Evolutionary conservation across 2,329 filamentous ascomycete genomes (phyloP).

Genomic region (Zasmidium citrigriseum): DNA sequence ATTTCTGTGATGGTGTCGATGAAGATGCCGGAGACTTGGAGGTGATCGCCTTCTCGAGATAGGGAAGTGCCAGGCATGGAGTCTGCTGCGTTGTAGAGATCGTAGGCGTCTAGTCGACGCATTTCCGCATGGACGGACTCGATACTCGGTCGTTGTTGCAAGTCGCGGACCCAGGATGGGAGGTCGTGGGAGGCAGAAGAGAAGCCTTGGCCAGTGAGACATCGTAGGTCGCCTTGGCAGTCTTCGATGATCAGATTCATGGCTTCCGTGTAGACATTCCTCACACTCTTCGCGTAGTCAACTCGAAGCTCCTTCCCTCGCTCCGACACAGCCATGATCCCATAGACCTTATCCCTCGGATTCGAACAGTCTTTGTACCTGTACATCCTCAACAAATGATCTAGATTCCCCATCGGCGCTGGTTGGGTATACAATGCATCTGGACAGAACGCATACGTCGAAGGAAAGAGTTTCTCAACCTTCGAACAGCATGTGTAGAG

Average conservation of each 20-base stretch:
- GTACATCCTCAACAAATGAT: neutral
- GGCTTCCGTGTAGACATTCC: neutral
- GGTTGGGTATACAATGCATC: neutral
- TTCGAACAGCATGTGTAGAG: neutral
- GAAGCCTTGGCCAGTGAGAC: neutral
- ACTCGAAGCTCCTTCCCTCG: neutral
- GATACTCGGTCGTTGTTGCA: neutral
- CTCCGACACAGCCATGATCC: neutral
- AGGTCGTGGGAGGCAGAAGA: neutral
- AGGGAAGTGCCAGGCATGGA: neutral
- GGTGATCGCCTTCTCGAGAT: neutral
- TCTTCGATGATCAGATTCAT: neutral
- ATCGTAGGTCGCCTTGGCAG: neutral
- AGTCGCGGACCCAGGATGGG: neutral
- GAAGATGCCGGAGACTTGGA: neutral
- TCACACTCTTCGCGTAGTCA: neutral
- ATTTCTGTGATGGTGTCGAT: neutral
- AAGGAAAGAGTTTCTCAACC: neutral
- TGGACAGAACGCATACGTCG: neutral
- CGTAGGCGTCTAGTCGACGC: neutral
- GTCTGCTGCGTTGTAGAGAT: neutral
- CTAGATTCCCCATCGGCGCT: neutral
- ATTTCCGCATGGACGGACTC: neutral
- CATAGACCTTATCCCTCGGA: neutral
- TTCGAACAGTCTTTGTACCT: neutral